Percentiles rank a stretch among this genome's conserved stretches.
Conservation (phyloP, 495 filamentous ascomycete genomes). For the Neurospora discreta region DNA sequence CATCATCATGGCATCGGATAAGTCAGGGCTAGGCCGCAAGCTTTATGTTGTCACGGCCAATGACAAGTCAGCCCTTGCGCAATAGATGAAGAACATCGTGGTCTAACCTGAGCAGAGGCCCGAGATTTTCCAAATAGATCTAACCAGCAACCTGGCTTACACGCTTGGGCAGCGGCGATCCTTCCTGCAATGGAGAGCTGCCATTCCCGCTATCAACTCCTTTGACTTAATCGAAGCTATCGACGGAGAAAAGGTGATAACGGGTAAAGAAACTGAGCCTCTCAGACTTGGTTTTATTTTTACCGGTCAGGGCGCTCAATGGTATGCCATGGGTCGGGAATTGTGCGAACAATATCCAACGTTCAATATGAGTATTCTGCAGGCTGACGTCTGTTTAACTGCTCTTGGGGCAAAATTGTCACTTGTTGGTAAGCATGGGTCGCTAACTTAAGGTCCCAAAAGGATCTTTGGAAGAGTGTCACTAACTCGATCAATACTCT, state of each 20-base stretch:
- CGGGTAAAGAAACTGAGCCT: constrained; percentile 26
- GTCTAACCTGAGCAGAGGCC: constrained; percentile 37
- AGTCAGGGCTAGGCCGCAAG: constrained; percentile 21
- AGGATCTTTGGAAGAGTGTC: not conserved
- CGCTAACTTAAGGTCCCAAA: not conserved
- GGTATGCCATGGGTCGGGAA: constrained; percentile 43
- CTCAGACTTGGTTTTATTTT: constrained; percentile 30
- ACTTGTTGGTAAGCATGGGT: constrained; percentile 10
- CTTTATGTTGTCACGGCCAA: constrained; percentile 38
- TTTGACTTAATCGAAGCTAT: constrained; percentile 36
- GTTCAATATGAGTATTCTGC: constrained; percentile 22
- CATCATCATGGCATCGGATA: constrained; percentile 4
- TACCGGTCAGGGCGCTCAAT: constrained; percentile 42
- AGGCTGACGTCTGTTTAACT: constrained; percentile 19
- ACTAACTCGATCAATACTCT: not conserved
- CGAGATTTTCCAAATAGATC: constrained; percentile 33
- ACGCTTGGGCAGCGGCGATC: constrained; percentile 32
- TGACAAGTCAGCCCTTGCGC: constrained; percentile 29
- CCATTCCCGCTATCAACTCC: constrained; percentile 30
- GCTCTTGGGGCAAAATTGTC: constrained; percentile 27
- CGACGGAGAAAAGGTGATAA: constrained; percentile 24
- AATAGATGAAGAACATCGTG: constrained; percentile 32
- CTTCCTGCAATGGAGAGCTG: constrained; percentile 28
- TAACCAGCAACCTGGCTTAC: constrained; percentile 29
- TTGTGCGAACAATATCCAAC: constrained; percentile 30